These are phyloP conservation scores for Fusarium avenaceum DNA, from an alignment of 2,329 filamentous ascomycete species.

Conservation along the genomic window DNA sequence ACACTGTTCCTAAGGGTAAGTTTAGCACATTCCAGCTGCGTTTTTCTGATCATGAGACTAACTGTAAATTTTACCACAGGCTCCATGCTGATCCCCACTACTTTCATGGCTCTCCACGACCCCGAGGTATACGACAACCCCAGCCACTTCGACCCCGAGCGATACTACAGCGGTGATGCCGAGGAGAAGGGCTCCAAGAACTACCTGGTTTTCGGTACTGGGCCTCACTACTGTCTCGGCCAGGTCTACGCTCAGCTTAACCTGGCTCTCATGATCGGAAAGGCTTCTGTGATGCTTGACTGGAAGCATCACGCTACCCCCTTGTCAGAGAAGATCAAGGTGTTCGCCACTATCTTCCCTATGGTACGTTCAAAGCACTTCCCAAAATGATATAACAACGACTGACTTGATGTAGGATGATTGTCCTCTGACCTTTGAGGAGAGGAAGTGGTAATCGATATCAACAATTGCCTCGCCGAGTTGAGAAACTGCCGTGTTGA, in stretches of 20 bases:
- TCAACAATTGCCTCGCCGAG: conserved; percentile 16
- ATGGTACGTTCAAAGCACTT: conserved; percentile 71
- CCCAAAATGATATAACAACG: background rate
- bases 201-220: conserved; percentile 95
- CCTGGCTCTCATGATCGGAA: conserved; percentile 89
- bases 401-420: conserved; percentile 73
- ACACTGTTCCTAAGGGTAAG: conserved; percentile 90
- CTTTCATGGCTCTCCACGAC: conserved; percentile 91
- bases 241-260: conserved; percentile 93
- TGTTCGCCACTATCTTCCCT: conserved; percentile 98
- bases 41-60: conserved; percentile 12
- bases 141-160: conserved; percentile 88
- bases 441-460: conserved; percentile 61
- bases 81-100: conserved; percentile 93
- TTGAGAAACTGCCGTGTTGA: conserved; percentile 15
- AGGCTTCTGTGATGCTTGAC: conserved; percentile 86
- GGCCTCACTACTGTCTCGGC: conserved; percentile 95
- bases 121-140: conserved; percentile 92
- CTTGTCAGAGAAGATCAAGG: conserved; percentile 92
- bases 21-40: background rate
- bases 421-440: conserved; percentile 80
- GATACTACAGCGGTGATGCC: conserved; percentile 91
- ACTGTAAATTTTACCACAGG: conserved; percentile 59
- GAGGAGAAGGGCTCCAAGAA: conserved; percentile 91
- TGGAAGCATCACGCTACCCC: conserved; percentile 92